Evolutionary conservation across 2,329 filamentous ascomycete genomes (phyloP).

Genomic region (Botrytis pseudocinerea): DNA sequence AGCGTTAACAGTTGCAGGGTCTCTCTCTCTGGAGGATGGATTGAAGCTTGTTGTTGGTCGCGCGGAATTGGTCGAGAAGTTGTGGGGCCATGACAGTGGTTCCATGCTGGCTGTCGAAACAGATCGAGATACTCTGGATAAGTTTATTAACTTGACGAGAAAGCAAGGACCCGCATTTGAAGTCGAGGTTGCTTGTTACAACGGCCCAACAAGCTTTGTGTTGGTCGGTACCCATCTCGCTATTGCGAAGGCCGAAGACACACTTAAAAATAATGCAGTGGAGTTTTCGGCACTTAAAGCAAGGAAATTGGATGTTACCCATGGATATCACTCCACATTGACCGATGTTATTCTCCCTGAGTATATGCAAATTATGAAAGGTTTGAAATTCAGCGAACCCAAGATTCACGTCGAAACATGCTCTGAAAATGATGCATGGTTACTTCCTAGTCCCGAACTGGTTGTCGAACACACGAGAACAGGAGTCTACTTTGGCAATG

Average conservation of each 20-base stretch:
- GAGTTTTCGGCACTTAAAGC: neutral
- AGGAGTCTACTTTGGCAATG: neutral
- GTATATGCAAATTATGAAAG: neutral
- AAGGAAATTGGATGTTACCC: neutral
- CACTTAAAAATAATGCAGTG: neutral
- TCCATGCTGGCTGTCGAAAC: neutral
- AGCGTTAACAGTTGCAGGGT: neutral
- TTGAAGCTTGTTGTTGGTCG: neutral
- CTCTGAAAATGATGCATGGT: neutral
- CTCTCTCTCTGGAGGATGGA: neutral
- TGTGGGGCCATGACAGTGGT: neutral
- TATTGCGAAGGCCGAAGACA: neutral
- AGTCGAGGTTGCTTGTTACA: neutral
- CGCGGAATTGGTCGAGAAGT: neutral
- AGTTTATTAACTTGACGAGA: neutral
- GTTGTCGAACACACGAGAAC: neutral
- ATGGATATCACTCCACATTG: neutral
- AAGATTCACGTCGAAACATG: neutral
- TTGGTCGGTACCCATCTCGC: neutral
- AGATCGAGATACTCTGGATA: neutral
- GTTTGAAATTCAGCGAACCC: neutral
- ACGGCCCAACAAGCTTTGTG: neutral
- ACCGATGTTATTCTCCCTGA: neutral
- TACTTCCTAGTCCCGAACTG: neutral
- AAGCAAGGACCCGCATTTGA: neutral